Evolutionary conservation across 257 asterid species (phyloP), one percentile per base, ranked within the genome.

Genomic region (Leptodermis oblonga): DNA sequence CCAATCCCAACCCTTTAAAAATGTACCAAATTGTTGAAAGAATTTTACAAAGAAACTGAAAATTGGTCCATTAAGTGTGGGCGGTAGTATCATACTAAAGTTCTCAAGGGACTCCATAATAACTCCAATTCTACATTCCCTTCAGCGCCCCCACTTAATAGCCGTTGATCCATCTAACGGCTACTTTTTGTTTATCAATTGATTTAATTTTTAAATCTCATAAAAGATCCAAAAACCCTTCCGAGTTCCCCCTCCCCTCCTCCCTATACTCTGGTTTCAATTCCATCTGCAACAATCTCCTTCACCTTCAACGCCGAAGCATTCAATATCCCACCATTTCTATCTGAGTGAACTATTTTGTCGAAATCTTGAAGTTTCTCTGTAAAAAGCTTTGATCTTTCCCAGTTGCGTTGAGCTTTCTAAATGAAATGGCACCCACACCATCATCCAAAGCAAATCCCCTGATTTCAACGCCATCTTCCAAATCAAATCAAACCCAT

Each of bases 81-180:
- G n/a, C n/a, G n/a, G n/a, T n/a, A n/a, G n/a, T n/a, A n/a, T n/a
- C n/a, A n/a, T n/a, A 22, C 55, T 14, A 49, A 49, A 49, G 18
- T 48, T 2, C 61, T 34, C 13, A 53, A 9, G 31, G 62, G 62
- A 28, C 39, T 56, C 37, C 62, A 4, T 28, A 20, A 56, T 26
- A 11, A 56, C 31, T 56, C 62, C 62, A 25, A 23, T 14, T 56
- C 64, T 1, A 26, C 41, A 30, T 17, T 14, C 62, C 20, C 37
- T 26, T 26, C 65, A 34, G 43, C 51, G 26, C 14, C 67, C n/a
- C 67, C 49, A 62, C 10, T 62, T 36, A 8, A 37, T 79, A 83
- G 80, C 77, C 92, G 87, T 86, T 86, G 70, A 62, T 62, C 70
- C 28, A 12, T 20, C 59, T 79, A 86, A 86, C 92, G 92, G 89